Evolutionary conservation across 768 basidiomycete genomes (phyloP), one percentile per base, ranked within the genome.

Genomic region (Cystoderma amianthinum): DNA sequence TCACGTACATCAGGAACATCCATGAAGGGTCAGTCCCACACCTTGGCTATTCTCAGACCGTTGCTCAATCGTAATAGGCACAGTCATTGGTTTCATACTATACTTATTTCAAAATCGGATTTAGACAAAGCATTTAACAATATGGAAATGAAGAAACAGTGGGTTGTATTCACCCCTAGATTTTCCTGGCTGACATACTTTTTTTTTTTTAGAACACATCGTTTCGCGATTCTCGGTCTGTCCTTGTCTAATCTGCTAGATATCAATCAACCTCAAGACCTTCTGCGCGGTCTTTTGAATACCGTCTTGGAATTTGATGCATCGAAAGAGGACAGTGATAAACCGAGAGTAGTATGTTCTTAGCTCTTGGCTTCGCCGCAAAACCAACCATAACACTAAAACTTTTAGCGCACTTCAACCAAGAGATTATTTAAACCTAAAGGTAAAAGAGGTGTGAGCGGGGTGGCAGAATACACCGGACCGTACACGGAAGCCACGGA

Each of bases 11-110:
- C 59, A 74, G 86, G 49, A 87, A 79, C 52, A 82, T 89, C 22
- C 85, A 91, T 48, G 87, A 91, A 61, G 91, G 91, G 85, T 90
- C 48, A 51, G 81, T 72, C 38, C 34, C 16, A 39, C 35, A 20
- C 41, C 37, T 28, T 43, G 18, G 34, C 39, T 38, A 41, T 41
- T 28, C 45, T 40, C 34, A 39, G 38, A 25, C 24, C 33, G 22
- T 33, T 20, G 32, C 22, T 35, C 22, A 37, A 12, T 30, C 35
- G 37, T 36, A 10, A 38, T 47, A 91, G 89, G 40, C 80, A 79
- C 41, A 81, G 80, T 47, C 82, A 89, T 55, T 91, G 89, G 89
- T 88, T 88, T 53, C 85, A 90, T 57, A 93, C 91, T 10, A 80
- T 93, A 49, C 72, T 86, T 54, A 76, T 93, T 52, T 80, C 83